Evolutionary conservation across 2,329 filamentous ascomycete species (phyloP).

Genomic region (Fusarium musae): DNA sequence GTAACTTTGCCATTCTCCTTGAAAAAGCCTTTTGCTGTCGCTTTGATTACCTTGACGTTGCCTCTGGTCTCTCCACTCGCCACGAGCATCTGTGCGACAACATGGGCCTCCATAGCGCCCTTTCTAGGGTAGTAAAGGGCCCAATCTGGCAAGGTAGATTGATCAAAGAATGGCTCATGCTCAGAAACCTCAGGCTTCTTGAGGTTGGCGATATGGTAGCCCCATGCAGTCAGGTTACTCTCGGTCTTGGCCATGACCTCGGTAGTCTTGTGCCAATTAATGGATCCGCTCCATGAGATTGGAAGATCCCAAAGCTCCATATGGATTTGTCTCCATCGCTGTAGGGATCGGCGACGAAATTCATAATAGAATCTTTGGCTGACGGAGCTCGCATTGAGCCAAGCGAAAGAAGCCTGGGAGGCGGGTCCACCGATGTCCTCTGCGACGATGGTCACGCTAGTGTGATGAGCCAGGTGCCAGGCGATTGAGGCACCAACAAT

Average conservation of each 20-base stretch:
- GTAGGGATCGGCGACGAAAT: constrained; percentile 20
- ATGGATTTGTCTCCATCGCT: constrained; percentile 24
- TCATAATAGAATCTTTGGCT: constrained; percentile 20
- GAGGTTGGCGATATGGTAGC: constrained; percentile 1
- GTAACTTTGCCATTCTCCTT: background rate
- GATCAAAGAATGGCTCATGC: constrained; percentile 1
- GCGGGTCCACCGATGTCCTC: constrained; percentile 26
- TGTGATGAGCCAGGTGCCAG: constrained; percentile 22
- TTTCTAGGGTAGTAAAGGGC: constrained; percentile 12
- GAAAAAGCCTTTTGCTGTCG: background rate
- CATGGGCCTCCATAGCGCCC: constrained; percentile 28
- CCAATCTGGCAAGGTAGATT: background rate
- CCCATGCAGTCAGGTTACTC: constrained; percentile 10
- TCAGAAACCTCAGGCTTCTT: background rate
- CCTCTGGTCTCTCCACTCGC: background rate
- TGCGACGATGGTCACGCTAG: constrained; percentile 24
- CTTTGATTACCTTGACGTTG: background rate
- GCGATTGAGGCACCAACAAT: constrained; percentile 31
- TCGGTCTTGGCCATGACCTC: background rate
- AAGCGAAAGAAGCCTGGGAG: constrained; percentile 23
- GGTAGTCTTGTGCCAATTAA: constrained; percentile 25
- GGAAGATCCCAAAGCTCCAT: constrained; percentile 8
- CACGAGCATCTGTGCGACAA: constrained; percentile 21
- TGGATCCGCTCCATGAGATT: constrained; percentile 26
- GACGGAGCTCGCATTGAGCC: constrained; percentile 29